Evolutionary conservation across 352 stramenopile genomes (phyloP), one percentile per base, ranked within the genome.

Genomic region (Albugo candida): DNA sequence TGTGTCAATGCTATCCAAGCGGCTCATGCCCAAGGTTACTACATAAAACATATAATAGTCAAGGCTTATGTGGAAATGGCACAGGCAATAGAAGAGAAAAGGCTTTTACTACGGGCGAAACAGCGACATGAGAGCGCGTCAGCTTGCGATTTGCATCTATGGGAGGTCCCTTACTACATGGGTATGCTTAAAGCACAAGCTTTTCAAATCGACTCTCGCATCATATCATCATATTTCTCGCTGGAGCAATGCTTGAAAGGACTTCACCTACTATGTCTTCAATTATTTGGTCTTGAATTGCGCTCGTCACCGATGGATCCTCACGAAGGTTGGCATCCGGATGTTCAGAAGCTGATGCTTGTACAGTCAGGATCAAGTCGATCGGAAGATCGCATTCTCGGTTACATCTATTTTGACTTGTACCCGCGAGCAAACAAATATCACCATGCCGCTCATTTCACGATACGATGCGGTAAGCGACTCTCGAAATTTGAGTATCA

Each of bases 81-180:
- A 14, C 31, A 83, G 67, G 75, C 74, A 0, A 60, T 60, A 44
- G 46, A 59, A 17, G 80, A 93, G 52, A 61, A 72, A 11, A 46
- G 67, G 24, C 47, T 82, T 24, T 50, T 93, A 21, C 42, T 80
- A 10, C 54, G 60, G 11, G 70, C 69, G 13, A 93, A 93, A 56
- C 55, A 67, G 13, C 54, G 59, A 10, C 60, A 81, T 38, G 74
- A 89, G 12, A 4, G 4, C 3, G 13, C 24, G 10, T 47, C 41
- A 13, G 34, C 31, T 1, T 41, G 61, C 35, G 52, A 70, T 0
- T 60, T 97, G 5, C 68, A 92, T 54, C 84, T 93, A 57, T 97
- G 92, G 92, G 92, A 97, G 62, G 53, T 97, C 16, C 81, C 83
- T 2, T 97, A 92, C 67, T 97, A 97, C 60, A 93, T 88, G 61